phyloP scores from a whole-genome alignment of 305 asterid genomes.

The Solanum chacoense region DNA sequence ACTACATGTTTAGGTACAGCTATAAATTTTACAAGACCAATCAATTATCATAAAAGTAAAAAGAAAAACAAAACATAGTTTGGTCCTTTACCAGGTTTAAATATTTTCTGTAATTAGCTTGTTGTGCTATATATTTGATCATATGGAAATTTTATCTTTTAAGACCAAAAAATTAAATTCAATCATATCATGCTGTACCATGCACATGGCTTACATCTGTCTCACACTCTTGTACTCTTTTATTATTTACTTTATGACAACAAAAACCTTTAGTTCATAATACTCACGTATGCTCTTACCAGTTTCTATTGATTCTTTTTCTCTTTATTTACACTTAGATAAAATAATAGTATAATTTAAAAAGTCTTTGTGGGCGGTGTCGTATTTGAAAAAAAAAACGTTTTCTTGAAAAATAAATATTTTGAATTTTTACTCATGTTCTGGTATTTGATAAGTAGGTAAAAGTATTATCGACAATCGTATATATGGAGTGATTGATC shows the following conservation, averaged over 20 bases:
- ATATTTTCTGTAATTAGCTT: neutral
- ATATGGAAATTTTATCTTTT: neutral
- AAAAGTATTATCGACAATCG: neutral
- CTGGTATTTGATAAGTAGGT: neutral
- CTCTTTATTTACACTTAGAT: neutral
- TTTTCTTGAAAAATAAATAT: too few species aligned
- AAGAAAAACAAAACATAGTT: neutral
- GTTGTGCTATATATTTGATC: neutral
- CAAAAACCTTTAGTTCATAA: neutral
- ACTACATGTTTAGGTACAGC: neutral
- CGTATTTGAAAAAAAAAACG: neutral
- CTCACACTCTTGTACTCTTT: neutral
- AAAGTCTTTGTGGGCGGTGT: constrained; percentile 6
- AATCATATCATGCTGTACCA: neutral
- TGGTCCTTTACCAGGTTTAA: neutral
- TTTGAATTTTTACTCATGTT: neutral
- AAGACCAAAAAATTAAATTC: neutral
- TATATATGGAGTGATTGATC: neutral
- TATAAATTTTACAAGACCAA: neutral
- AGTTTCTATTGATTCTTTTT: neutral
- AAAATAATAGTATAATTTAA: neutral
- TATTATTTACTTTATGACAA: neutral
- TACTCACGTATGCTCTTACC: constrained; percentile 1
- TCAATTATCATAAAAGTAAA: neutral
- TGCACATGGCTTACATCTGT: constrained; percentile 7